A percentile compares a stretch with the other conserved stretches of the same genome.
phyloP scores from a whole-genome alignment of 129 eudicot species.

The Pseudognaphalium luteoalbum region DNA sequence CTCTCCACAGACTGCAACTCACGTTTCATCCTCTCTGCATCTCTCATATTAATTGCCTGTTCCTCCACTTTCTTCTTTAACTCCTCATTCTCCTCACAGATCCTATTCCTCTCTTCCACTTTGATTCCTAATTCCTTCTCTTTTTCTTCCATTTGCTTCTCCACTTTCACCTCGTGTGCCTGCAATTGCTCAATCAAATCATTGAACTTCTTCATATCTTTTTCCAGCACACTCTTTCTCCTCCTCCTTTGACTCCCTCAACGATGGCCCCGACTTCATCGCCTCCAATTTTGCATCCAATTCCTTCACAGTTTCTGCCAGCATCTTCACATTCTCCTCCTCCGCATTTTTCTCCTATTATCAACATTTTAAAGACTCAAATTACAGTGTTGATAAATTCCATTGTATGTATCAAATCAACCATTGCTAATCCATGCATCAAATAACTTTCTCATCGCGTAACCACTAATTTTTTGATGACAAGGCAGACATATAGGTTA shows the following conservation, averaged over 20 bases:
- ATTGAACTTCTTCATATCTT: slow-evolving; percentile 67
- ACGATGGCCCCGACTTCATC: slow-evolving; percentile 55
- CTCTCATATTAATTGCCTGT: slow-evolving; percentile 72
- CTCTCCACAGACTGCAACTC: slow-evolving; percentile 83
- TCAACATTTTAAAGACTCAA: not conserved
- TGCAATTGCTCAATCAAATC: slow-evolving; percentile 46
- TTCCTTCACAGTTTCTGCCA: slow-evolving; percentile 25
- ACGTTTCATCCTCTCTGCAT: slow-evolving; percentile 91
- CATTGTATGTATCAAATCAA: too few species aligned
- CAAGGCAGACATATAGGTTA: too few species aligned
- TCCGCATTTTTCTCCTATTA: slow-evolving; percentile 36
- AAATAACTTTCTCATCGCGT: too few species aligned
- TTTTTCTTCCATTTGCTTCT: slow-evolving; percentile 62
- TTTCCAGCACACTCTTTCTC: slow-evolving; percentile 47
- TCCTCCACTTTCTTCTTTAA: slow-evolving; percentile 71
- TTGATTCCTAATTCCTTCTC: slow-evolving; percentile 58
- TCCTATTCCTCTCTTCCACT: slow-evolving; percentile 49
- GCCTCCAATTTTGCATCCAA: slow-evolving; percentile 54
- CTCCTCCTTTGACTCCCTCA: slow-evolving; percentile 58
- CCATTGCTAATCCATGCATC: too few species aligned
- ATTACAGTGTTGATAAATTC: too few species aligned
- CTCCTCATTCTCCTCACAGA: slow-evolving; percentile 73
- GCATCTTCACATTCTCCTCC: slow-evolving; percentile 37
- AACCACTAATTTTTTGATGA: too few species aligned
- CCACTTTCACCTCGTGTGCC: slow-evolving; percentile 30